These are phyloP conservation scores for Cytospora schulzeri DNA, from an alignment of 2,329 filamentous ascomycete genomes.

Conservation along the genomic window DNA sequence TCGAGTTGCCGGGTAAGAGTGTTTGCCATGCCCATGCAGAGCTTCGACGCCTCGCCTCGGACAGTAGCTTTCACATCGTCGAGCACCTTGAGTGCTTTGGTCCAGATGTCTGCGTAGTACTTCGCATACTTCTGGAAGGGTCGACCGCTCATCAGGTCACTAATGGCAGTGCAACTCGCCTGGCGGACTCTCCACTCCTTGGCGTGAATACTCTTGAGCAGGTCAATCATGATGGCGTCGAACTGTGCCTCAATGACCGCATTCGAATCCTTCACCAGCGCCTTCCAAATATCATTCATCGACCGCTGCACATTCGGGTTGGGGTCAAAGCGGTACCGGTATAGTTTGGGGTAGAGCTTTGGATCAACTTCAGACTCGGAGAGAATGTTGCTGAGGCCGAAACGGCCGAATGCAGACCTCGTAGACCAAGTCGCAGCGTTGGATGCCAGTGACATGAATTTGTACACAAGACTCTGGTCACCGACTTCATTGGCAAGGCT, in stretches of 20 bases:
- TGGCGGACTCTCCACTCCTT: constrained; percentile 93
- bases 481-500: constrained; percentile 94
- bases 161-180: constrained; percentile 87
- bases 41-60: constrained; percentile 73
- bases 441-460: constrained; percentile 95
- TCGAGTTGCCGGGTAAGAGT: constrained; percentile 85
- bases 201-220: constrained; percentile 82
- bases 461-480: constrained; percentile 94
- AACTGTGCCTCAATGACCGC: constrained; percentile 79
- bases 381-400: constrained; percentile 88
- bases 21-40: constrained; percentile 83
- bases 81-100: constrained; percentile 82
- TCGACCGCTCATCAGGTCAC: constrained; percentile 82
- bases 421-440: constrained; percentile 98
- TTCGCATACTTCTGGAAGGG: constrained; percentile 76
- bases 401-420: constrained; percentile 92
- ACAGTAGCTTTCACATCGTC: constrained; percentile 97
- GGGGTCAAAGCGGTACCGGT: constrained; percentile 91
- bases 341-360: constrained; percentile 93
- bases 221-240: constrained; percentile 83
- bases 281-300: constrained; percentile 98
- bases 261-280: constrained; percentile 86
- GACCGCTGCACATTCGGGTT: constrained; percentile 90
- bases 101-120: constrained; percentile 85
- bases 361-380: constrained; percentile 87